Base-by-base conservation (phyloP, 2,329 filamentous ascomycete genomes). In the Bipolaris victoriae region DNA sequence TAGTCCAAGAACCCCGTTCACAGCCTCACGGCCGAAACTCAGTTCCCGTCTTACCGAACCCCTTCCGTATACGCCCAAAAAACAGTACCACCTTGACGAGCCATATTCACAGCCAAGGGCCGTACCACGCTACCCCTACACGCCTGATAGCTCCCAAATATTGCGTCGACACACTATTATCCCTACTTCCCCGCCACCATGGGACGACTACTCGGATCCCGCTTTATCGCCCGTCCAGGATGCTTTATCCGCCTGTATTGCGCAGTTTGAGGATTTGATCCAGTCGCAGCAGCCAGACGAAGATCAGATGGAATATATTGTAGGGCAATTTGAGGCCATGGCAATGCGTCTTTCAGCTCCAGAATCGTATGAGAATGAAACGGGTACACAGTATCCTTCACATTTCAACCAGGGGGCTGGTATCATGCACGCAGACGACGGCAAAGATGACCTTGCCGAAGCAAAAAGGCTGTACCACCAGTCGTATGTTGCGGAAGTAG, bases 281-380 rank as follows among this genome's bases (percentile, higher is more conserved):
- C 62, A 67, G 36, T 67, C 66, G 4, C 65, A 63, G 22, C 64
- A 72, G 43, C 73, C 72, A 3, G 69, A 66, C 33, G 70, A 73
- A 22, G 65, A 70, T 26, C 72, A 76, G 52, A 69, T 76, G 66
- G 70, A 74, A 44, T 74, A 71, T 46, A 66, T 76, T 18, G 62
- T 76, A 2, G 60, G 62, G 13, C 68, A 70, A 43, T 71, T 76
- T 44, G 73, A 76, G 52, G 63, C 67, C 46, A 73, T 76, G 62
- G 67, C 68, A 6, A 58, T 60, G 1, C 67, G 64, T 40, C 71
- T 76, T 15, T 66, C 70, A 7, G 64, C 66, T 6, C 69, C 70
- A 6, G 67, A 68, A 24, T 46, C 70, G 16, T 67, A 72, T 18
- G 62, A 64, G 0, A 53, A 57, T 16, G 60, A 57, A 7, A 56